These are phyloP conservation scores for Phytophthora pini DNA, from an alignment of 352 stramenopile genomes.

Conservation along the genomic window DNA sequence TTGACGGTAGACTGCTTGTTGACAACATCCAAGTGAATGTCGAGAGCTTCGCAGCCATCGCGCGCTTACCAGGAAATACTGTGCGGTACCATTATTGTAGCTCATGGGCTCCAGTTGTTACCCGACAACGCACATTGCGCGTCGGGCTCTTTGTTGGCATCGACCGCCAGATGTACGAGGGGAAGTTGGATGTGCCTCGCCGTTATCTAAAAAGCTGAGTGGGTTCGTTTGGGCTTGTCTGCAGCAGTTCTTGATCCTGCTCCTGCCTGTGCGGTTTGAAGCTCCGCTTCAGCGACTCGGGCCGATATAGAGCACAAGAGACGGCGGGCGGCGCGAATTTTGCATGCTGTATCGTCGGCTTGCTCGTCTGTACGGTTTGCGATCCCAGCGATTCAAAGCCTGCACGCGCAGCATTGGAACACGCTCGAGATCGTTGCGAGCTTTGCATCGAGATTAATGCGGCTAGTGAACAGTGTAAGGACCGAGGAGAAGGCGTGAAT, in stretches of 20 bases:
- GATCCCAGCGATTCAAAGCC: slow-evolving; percentile 25
- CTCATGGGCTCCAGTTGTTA: neutral
- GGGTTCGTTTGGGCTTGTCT: slow-evolving; percentile 18
- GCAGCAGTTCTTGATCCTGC: slow-evolving; percentile 11
- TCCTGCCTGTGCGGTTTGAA: neutral
- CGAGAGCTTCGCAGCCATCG: slow-evolving; percentile 3
- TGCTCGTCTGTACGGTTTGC: slow-evolving; percentile 16
- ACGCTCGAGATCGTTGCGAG: slow-evolving; percentile 19
- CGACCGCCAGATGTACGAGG: slow-evolving; percentile 15
- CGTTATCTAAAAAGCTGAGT: slow-evolving; percentile 18
- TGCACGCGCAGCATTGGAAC: slow-evolving; percentile 17
- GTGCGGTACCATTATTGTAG: neutral
- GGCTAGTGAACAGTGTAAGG: neutral
- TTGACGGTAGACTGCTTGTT: slow-evolving; percentile 12
- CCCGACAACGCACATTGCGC: slow-evolving; percentile 18
- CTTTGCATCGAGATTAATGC: slow-evolving; percentile 17
- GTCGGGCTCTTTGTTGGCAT: slow-evolving; percentile 11
- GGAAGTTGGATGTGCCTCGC: slow-evolving; percentile 17
- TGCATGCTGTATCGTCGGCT: slow-evolving; percentile 16
- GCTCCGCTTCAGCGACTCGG: neutral
- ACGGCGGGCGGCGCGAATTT: slow-evolving; percentile 17
- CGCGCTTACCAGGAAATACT: neutral
- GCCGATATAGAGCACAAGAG: slow-evolving; percentile 23
- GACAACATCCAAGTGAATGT: slow-evolving; percentile 18
- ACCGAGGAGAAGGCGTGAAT: neutral